Evolutionary conservation across 768 basidiomycete species (phyloP).

Genomic region (Leccinum arenicola): DNA sequence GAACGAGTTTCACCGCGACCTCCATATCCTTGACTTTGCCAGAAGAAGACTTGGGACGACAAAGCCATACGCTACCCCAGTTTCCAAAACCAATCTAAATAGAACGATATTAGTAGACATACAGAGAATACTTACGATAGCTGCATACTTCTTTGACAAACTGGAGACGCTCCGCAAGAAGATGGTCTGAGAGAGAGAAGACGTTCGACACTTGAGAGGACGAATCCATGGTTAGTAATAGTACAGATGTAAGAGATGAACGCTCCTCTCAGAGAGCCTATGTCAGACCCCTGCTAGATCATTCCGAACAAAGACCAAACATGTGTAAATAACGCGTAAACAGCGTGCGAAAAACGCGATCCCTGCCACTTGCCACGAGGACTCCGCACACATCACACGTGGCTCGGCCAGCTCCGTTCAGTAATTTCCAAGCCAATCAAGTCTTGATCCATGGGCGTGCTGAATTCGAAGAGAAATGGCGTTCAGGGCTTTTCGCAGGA

Average conservation of each 20-base stretch:
- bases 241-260: constrained; percentile 18
- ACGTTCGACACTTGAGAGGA: constrained; percentile 45
- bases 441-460: no score
- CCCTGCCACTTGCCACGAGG: constrained; percentile 13
- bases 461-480: no score
- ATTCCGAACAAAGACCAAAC: constrained; percentile 30
- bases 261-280: neutral
- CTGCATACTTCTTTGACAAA: constrained; percentile 71
- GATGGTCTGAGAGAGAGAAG: constrained; percentile 73
- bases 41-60: constrained; percentile 52
- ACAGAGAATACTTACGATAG: neutral
- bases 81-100: constrained; percentile 85
- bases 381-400: constrained; percentile 14
- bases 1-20: constrained; percentile 92
- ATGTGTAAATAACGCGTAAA: constrained; percentile 31
- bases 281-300: neutral
- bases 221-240: constrained; percentile 28
- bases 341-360: constrained; percentile 25
- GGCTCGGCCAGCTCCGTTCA: neutral
- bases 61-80: constrained; percentile 91
- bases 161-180: constrained; percentile 63
- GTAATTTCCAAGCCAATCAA: neutral
- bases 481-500: no score
- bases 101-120: constrained; percentile 4
- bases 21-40: constrained; percentile 46